Evolutionary conservation across 2,329 filamentous ascomycete species (phyloP), one percentile per base, ranked within the genome.

Genomic region (Colletotrichum sansevieriae): DNA sequence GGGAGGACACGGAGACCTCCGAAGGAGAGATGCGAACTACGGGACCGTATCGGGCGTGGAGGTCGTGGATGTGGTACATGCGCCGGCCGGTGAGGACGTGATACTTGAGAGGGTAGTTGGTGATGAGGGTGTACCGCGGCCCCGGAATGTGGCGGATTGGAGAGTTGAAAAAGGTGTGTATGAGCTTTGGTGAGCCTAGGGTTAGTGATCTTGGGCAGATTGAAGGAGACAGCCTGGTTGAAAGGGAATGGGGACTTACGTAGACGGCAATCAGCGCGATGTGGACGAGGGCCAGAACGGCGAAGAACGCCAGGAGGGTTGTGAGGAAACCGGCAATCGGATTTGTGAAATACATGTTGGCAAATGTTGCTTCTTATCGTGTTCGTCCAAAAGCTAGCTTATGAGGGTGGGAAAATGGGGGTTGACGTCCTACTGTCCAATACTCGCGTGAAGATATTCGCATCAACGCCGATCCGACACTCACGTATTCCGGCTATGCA

Each of bases 1-100:
- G 60, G 12, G 41, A 37, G 10, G 52, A 22, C 15, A 68, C 20
- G 39, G 66, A 43, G n/a, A 69, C 66, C 13, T 69, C 55, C 13
- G 37, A 33, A 10, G 66, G 66, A 10, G 62, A 63, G 33, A 69
- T 65, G 39, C 66, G 66, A 3, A 69, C 66, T 0, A 69, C 29
- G 5, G 62, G 56, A 11, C 66, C 66, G 41, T 69, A 37, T 12
- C 18, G 22, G 10, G 44, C 22, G 15, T 68, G 65, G 8, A 68
- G 65, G n/a, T 44, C 37, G 54, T 68, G 61, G n/a, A 68, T 47
- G 54, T 46, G 63, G 47, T 59, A 55, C 46, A 68, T 68, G 20
- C 61, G 60, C 2, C 54, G 52, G 46, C 65, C 65, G 13, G 46
- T 43, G 8, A 68, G 60, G 61, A 58, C 33, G 47, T 59, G 37